These are phyloP conservation scores for Ballota nigra DNA, from an alignment of 257 asterid genomes.

Conservation along the genomic window DNA sequence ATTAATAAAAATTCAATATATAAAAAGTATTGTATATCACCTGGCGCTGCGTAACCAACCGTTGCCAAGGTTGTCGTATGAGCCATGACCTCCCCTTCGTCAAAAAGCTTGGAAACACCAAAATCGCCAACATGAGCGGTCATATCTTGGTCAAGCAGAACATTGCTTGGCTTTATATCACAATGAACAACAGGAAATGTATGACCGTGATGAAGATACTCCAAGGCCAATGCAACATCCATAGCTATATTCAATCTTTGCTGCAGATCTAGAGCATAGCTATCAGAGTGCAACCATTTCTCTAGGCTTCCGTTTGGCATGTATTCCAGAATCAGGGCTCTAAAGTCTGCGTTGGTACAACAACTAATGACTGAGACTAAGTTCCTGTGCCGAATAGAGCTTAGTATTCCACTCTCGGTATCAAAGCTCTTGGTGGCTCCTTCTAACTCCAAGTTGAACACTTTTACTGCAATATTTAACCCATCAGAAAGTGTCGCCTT, in stretches of 20 bases:
- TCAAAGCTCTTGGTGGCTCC: background rate
- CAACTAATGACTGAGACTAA: background rate
- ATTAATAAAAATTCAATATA: background rate
- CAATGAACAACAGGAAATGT: background rate
- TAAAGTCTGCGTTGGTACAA: background rate
- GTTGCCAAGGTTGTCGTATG: background rate
- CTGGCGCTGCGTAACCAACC: background rate
- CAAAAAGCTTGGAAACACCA: no score
- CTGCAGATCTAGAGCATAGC: background rate
- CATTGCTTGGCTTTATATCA: background rate
- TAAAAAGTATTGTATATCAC: background rate
- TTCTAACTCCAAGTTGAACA: background rate
- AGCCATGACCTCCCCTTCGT: background rate
- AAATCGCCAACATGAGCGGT: no score
- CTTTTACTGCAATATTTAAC: background rate
- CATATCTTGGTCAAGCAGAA: no score
- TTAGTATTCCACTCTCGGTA: background rate
- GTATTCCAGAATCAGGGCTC: background rate
- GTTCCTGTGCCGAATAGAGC: background rate
- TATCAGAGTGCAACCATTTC: background rate
- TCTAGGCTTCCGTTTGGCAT: background rate
- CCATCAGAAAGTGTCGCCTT: background rate
- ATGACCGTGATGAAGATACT: background rate
- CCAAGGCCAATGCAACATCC: background rate
- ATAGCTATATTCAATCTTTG: background rate